Conservation (phyloP, 1,284 basidiomycete species). For the Trichosporon asahii region DNA sequence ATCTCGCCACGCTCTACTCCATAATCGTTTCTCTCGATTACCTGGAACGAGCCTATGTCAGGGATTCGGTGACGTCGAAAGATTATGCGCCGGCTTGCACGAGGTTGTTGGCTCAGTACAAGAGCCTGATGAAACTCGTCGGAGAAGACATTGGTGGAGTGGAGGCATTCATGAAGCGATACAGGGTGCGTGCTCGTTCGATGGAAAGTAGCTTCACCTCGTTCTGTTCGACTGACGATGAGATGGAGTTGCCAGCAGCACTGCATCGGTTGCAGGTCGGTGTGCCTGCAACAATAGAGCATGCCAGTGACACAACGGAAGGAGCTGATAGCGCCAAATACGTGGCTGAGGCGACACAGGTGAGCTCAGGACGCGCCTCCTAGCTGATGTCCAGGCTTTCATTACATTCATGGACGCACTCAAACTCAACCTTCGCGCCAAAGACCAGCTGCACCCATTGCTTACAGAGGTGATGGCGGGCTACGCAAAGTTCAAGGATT, state of each 20-base stretch:
- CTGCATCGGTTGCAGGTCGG: slow-evolving; percentile 85
- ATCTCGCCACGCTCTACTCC: slow-evolving; percentile 83
- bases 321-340: slow-evolving; percentile 84
- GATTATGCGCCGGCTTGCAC: slow-evolving; percentile 98
- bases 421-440: slow-evolving; percentile 85
- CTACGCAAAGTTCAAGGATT: slow-evolving; percentile 86
- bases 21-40: slow-evolving; percentile 90
- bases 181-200: slow-evolving; percentile 61
- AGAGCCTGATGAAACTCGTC: slow-evolving; percentile 92
- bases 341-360: slow-evolving; percentile 98
- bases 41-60: slow-evolving; percentile 90
- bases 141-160: slow-evolving; percentile 75
- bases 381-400: slow-evolving; percentile 64
- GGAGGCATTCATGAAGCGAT: slow-evolving; percentile 87
- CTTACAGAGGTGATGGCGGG: slow-evolving; percentile 90
- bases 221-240: neutral
- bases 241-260: slow-evolving; percentile 96
- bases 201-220: neutral
- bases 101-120: slow-evolving; percentile 87
- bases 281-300: slow-evolving; percentile 94
- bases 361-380: slow-evolving; percentile 40
- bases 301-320: slow-evolving; percentile 69
- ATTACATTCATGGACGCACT: slow-evolving; percentile 99
- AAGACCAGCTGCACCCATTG: slow-evolving; percentile 94
- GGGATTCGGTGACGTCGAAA: slow-evolving; percentile 82